Conservation (phyloP, 2,329 filamentous ascomycete genomes). For the Aspergillus ochraceoroseus region DNA sequence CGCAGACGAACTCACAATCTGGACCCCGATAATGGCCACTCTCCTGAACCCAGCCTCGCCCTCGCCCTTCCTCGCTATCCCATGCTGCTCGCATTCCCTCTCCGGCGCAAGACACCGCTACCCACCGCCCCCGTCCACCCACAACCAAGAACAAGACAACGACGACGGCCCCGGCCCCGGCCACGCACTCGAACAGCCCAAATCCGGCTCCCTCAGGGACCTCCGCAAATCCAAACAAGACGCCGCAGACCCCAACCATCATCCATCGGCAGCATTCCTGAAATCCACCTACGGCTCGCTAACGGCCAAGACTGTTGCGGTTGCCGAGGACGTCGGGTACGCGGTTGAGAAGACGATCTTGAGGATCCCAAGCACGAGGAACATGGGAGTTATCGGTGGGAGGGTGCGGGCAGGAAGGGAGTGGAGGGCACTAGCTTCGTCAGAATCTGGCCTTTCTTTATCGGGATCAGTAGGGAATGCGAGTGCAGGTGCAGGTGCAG, state of each 20-base stretch:
- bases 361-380: slow-evolving; percentile 86
- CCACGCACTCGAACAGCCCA: slow-evolving; percentile 22
- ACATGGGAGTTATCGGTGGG: slow-evolving; percentile 73
- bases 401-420: slow-evolving; percentile 22
- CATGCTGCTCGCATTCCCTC: slow-evolving; percentile 88
- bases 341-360: slow-evolving; percentile 76
- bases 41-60: slow-evolving; percentile 52
- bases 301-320: slow-evolving; percentile 67
- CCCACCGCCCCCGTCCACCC: slow-evolving; percentile 22
- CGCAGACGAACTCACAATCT: slow-evolving; percentile 90
- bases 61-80: slow-evolving; percentile 85
- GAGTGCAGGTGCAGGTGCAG: too few relatives aligned
- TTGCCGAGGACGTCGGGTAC: slow-evolving; percentile 70
- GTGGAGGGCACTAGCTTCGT: too few relatives aligned
- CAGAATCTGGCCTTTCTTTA: too few relatives aligned
- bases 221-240: slow-evolving; percentile 36
- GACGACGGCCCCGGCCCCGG: neutral
- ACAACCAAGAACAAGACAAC: slow-evolving; percentile 13
- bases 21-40: slow-evolving; percentile 84
- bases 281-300: slow-evolving; percentile 77
- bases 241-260: slow-evolving; percentile 23
- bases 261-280: slow-evolving; percentile 33
- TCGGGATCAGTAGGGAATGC: slow-evolving; percentile 17
- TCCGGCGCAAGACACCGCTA: slow-evolving; percentile 66
- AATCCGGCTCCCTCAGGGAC: slow-evolving; percentile 32